phyloP scores from a whole-genome alignment of 257 asterid species.

The Primulina huaijiensis region DNA sequence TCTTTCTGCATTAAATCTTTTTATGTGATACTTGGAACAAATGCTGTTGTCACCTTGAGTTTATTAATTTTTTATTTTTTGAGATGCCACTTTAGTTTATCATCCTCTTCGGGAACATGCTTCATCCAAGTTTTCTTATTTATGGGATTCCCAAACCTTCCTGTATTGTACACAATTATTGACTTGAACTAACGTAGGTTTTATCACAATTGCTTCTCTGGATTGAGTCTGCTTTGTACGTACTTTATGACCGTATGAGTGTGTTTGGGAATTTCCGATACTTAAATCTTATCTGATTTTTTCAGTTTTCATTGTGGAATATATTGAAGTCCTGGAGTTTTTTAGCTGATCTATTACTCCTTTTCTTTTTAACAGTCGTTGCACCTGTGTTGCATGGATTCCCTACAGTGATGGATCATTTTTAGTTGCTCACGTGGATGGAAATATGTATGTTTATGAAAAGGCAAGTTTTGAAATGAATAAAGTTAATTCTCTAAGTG shows the following conservation, averaged over 20 bases:
- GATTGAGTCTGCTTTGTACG: not conserved
- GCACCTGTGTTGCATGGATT: not conserved
- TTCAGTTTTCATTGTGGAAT: not conserved
- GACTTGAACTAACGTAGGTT: not conserved
- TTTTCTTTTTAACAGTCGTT: not conserved
- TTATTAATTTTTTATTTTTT: no score
- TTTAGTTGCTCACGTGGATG: not conserved
- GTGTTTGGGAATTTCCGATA: not conserved
- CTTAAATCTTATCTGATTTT: not conserved
- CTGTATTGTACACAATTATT: not conserved
- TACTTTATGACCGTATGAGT: not conserved
- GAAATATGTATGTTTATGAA: constrained; percentile 1
- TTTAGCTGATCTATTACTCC: constrained; percentile 16
- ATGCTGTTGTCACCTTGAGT: not conserved
- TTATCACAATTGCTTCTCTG: not conserved
- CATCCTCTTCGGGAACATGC: not conserved
- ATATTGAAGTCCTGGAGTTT: not conserved
- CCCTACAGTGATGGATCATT: not conserved
- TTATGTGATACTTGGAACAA: not conserved
- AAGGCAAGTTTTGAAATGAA: constrained; percentile 13
- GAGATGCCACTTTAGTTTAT: not conserved
- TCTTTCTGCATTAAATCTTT: not conserved
- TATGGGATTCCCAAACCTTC: not conserved
- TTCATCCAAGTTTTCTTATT: not conserved
- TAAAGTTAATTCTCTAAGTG: constrained; percentile 18